Evolutionary conservation across 2,329 filamentous ascomycete species (phyloP).

Genomic region (Xylariales sp.): DNA sequence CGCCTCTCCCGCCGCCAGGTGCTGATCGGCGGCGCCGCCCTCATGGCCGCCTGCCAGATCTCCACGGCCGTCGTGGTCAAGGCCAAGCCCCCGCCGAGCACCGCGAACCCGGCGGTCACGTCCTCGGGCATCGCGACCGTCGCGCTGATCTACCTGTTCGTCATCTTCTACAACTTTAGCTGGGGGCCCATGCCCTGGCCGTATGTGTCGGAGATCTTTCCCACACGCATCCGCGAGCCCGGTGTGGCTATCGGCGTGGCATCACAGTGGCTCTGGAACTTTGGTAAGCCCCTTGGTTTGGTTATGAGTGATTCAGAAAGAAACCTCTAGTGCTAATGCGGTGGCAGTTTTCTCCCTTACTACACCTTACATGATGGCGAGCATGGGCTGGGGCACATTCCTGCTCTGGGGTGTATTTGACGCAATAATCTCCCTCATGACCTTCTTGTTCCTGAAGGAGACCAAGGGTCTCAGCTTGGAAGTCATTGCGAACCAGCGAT

Average conservation of each 20-base stretch:
- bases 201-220: conserved; percentile 46
- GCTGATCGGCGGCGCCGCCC: conserved; percentile 41
- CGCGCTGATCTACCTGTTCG: conserved; percentile 46
- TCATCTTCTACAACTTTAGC: conserved; percentile 44
- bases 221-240: conserved; percentile 42
- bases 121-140: conserved; percentile 41
- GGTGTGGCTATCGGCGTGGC: conserved; percentile 44
- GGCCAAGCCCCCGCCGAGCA: too few relatives aligned
- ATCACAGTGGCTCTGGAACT: conserved; percentile 48
- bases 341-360: conserved; percentile 39
- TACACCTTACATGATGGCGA: conserved; percentile 42
- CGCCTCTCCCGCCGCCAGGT: conserved; percentile 42
- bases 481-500: too few relatives aligned
- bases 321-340: too few relatives aligned
- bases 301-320: too few relatives aligned
- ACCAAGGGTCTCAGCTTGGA: too few relatives aligned
- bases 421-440: too few relatives aligned
- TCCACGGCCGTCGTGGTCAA: too few relatives aligned
- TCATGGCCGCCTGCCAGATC: conserved; percentile 47
- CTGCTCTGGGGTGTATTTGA: too few relatives aligned
- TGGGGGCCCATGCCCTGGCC: conserved; percentile 50
- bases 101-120: conserved; percentile 21
- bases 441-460: too few relatives aligned
- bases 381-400: conserved; percentile 43
- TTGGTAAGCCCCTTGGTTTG: too few relatives aligned